Base-by-base conservation (phyloP, 148 eudicot species). In the Chenopodium formosanum region DNA sequence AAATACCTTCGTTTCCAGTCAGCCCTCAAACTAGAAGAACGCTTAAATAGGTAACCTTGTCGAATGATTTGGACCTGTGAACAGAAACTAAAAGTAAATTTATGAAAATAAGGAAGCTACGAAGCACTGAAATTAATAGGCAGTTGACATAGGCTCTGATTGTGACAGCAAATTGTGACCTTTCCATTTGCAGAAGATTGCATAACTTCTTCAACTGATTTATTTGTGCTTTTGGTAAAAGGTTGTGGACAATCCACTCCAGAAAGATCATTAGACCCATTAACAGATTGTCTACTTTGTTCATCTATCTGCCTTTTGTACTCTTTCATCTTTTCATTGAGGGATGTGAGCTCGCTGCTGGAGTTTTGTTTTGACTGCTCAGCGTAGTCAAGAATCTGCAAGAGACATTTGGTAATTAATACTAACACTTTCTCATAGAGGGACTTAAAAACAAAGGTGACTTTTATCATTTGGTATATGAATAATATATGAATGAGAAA, bases 1-100 rank as follows among this genome's bases (percentile, higher is more conserved):
- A 96, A 96, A 80, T 90, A 96, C 77, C 99, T 90, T 87, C 95
- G 87, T 89, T 96, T 96, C 98, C 98, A 96, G 83, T 96, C 99
- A 75, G 84, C 99, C 86, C 99, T 90, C 89, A 96, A 84, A 85
- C 89, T 96, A 58, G 99, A 91, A 77, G 99, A 96, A 84, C 98
- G 97, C 87, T 96, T 96, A 25, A 89, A 90, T 70, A 96, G 91
- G 84, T 96, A 96, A 81, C 99, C 99, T 92, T 96, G 98, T 77
- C 89, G 92, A 76, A 96, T 94, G 84, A 91, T 94, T 87, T 94
- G 98, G 81, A 96, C 93, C 99, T 95, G 87, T 78, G 92, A 23
- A 48, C 76, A 87, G 86, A 90, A 65, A 90, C 74, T 46, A 87
- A 64, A 27, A 47, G 70, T 74, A 66, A 79, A 47, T 65, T 58